Percentiles rank a stretch among this genome's conserved stretches.
These are phyloP conservation scores for Monosporascus ibericus DNA, from an alignment of 2,329 filamentous ascomycete genomes.

Conservation along the genomic window DNA sequence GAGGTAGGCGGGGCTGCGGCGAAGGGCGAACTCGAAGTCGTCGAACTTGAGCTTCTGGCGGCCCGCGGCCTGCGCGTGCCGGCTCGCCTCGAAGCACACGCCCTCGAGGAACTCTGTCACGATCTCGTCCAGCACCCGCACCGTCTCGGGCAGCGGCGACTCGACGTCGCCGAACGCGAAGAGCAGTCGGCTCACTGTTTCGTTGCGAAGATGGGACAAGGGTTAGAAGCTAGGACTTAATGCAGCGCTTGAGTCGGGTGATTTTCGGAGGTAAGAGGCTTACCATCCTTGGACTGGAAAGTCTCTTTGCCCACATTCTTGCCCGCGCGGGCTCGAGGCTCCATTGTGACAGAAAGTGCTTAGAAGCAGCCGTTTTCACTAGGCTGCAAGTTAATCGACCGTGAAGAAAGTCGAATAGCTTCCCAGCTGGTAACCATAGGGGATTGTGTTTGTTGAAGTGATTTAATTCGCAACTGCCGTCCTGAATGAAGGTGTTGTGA, in stretches of 20 bases:
- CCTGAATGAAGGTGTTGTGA: too few relatives aligned
- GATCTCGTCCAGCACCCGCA: conserved; percentile 87
- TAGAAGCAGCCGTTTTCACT: too few relatives aligned
- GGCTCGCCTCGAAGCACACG: conserved; percentile 82
- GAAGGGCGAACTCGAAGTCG: conserved; percentile 91
- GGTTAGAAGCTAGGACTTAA: too few relatives aligned
- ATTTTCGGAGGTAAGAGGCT: conserved; percentile 24
- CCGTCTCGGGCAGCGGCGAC: conserved; percentile 73
- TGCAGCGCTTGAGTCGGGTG: background rate
- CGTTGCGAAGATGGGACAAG: background rate
- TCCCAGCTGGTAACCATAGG: too few relatives aligned
- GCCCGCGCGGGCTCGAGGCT: conserved; percentile 69
- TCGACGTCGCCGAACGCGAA: conserved; percentile 75
- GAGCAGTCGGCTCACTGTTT: conserved; percentile 64
- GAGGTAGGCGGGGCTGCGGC: conserved; percentile 77
- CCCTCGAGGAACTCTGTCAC: conserved; percentile 95
- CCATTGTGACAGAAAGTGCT: conserved; percentile 39
- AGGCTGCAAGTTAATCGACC: too few relatives aligned
- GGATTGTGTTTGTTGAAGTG: too few relatives aligned
- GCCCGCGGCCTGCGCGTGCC: conserved; percentile 76
- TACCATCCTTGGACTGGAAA: conserved; percentile 67
- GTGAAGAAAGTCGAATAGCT: too few relatives aligned
- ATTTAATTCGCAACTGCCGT: too few relatives aligned
- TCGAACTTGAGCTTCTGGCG: conserved; percentile 97
- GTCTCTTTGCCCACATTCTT: conserved; percentile 81